Evolutionary conservation across 345 rosid species (phyloP), one percentile per base, ranked within the genome.

Genomic region (Pugionium dolabratum): DNA sequence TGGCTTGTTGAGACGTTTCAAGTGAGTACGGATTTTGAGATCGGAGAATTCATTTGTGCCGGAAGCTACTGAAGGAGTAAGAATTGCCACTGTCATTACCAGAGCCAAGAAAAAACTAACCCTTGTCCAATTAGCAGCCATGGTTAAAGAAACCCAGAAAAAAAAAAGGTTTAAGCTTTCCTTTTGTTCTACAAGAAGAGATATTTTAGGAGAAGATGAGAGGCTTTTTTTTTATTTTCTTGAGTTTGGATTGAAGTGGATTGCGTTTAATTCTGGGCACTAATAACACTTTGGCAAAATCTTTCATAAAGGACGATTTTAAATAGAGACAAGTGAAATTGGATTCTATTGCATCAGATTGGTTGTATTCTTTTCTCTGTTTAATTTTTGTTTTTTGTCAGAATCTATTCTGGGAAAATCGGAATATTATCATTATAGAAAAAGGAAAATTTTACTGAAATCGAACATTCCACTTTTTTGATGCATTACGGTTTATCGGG

Each of bases 1-100:
- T 36, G 85, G 82, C 75, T 81, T 88, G 78, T 88, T 88, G 44
- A 88, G 75, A 66, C 79, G 83, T 47, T 83, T 81, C 83, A 87
- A 66, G 53, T 81, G 90, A 39, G 71, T 79, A 46, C 71, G 80
- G 59, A 88, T 82, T 67, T 82, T 80, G 46, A 73, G 76, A 73
- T 73, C 76, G 32, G 72, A 44, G 6, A 66, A 36, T 2, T 7
- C 28, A 64, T 56, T 41, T 1, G 1, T 40, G 1, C 65, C 59
- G 39, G 75, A 41, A 53, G 50, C 33, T n/a, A 64, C 0, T 32
- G 53, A 49, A 56, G 65, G 27, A 71, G 42, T 47, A 50, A 71
- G 64, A 40, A 55, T 36, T 45, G 2, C 59, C 64, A 64, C 75
- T 59, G 64, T 64, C 65, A 64, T 72, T 72, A 71, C 50, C 5